Base-by-base conservation (phyloP, 495 filamentous ascomycete genomes). In the Bacidia gigantensis region DNA sequence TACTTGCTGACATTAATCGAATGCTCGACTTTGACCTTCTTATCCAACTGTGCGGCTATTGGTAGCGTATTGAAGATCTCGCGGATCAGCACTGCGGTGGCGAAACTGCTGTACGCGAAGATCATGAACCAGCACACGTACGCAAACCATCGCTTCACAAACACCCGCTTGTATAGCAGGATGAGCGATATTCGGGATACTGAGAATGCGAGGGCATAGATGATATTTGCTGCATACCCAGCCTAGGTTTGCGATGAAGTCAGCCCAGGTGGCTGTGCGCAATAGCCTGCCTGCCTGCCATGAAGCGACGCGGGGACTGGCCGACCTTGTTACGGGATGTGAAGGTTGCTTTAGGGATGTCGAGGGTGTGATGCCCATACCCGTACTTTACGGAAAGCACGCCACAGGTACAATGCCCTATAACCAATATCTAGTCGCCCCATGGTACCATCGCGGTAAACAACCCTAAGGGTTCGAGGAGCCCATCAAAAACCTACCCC, bases 21-120 rank as follows among this genome's bases (percentile, higher is more conserved):
- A 21, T 50, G 52, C 11, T 46, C 44, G 11, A 51, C 49, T 17
- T 44, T 45, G 17, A 62, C 26, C 12, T 44, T 20, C 3, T 42
- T 26, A 38, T 68, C 60, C 67, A 66, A 69, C 17, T 32, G 45
- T 2, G 60, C 55, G 5, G 56, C 21, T 3, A 69, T 45, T 3
- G 67, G 67, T 20, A 46, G 39, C 35, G 49, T 56, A 24, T 18
- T 44, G 25, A 40, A 51, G 50, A 26, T 20, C 17, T 32, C 12
- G 29, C 22, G 50, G 48, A 51, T 38, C 46, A 21, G 12, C 24
- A 11, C 35, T 80, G 83, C 1, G 64, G 70, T 43, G 81, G 83
- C 2, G 80, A 84, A 58, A 69, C 68, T n/a, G 65, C 73, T 12
- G 64, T 82, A 5, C 75, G 76, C 1, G 63, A 76, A 38, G 52